Evolutionary conservation across 345 rosid species (phyloP).

Genomic region (Lagerstroemia speciosa): DNA sequence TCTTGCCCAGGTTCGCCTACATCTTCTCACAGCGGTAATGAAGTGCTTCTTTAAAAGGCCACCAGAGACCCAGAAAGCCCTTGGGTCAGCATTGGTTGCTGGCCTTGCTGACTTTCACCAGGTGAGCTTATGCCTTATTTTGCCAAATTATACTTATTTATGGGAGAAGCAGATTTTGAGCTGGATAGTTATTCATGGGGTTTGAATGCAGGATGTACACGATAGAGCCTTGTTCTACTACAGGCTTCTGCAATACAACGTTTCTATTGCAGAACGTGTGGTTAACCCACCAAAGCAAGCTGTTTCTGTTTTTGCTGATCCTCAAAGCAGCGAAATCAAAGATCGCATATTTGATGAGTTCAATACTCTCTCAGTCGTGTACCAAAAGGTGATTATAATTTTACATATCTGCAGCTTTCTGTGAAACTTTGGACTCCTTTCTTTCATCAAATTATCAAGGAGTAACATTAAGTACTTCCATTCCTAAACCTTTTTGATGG

Average conservation of each 20-base stretch:
- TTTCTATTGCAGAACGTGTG: constrained; percentile 66
- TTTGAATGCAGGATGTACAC: constrained; percentile 78
- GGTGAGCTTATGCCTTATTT: constrained; percentile 28
- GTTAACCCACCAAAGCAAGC: constrained; percentile 98
- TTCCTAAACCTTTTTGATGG: neutral
- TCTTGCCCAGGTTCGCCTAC: constrained; percentile 77
- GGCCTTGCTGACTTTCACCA: constrained; percentile 87
- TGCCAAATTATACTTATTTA: neutral
- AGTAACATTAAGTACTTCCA: neutral
- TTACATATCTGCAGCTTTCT: neutral
- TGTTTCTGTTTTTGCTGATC: constrained; percentile 95
- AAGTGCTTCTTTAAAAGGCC: constrained; percentile 96
- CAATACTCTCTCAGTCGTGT: constrained; percentile 86
- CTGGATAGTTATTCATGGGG: constrained; percentile 1
- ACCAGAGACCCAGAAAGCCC: constrained; percentile 88
- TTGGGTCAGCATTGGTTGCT: constrained; percentile 80
- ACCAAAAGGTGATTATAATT: constrained; percentile 63
- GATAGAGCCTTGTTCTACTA: constrained; percentile 97
- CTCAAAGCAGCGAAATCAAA: constrained; percentile 91
- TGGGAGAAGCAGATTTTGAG: neutral
- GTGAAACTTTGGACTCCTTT: neutral
- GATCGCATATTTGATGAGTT: constrained; percentile 96
- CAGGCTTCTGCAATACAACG: constrained; percentile 72
- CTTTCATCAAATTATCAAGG: neutral
- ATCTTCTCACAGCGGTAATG: constrained; percentile 91